Base-by-base conservation (phyloP, 306 rosid species). In the Citrullus amarus region DNA sequence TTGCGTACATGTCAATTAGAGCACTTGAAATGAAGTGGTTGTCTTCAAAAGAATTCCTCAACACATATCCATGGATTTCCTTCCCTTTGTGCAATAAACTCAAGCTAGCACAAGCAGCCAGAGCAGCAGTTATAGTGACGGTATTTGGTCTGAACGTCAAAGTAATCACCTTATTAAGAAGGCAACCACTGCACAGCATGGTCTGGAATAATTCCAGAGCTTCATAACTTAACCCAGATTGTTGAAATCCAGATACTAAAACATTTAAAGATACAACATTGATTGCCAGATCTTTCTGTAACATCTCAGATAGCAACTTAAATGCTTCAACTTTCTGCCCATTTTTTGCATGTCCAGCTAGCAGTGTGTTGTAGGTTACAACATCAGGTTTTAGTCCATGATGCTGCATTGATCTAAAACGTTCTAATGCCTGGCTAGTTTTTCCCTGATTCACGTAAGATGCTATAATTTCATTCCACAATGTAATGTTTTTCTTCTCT, bases 401-500 rank as follows among this genome's bases (percentile, higher is more conserved):
- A 68, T 74, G 78, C 55, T 78, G 83, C 84, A 85, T 83, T 48
- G 77, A 44, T 58, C 84, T 81, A 34, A 85, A 82, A 85, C 80
- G 75, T 69, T 80, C 79, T 59, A 78, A 28, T 4, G 84, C 87
- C 84, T 83, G 79, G 72, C 61, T 28, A 53, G 55, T 66, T 17
- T 78, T 69, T 43, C 84, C 81, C 46, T 79, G 75, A 53, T 84
- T 79, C 59, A 86, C 74, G 55, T 76, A 82, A 15, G 77, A 78
- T 66, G 87, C 85, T 61, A 84, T 80, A 80, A 86, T 84, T 79
- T 81, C 89, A 67, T 86, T 86, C 84, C 89, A 86, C 82, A 86
- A 71, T 12, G 62, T 46, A 66, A 78, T 74, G 82, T 83, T 82
- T 78, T 84, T 82, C 57, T 34, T 81, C 77, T 72, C 81, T 2